Evolutionary conservation across 345 rosid genomes (phyloP).

Genomic region (Aquilaria yunnanensis): DNA sequence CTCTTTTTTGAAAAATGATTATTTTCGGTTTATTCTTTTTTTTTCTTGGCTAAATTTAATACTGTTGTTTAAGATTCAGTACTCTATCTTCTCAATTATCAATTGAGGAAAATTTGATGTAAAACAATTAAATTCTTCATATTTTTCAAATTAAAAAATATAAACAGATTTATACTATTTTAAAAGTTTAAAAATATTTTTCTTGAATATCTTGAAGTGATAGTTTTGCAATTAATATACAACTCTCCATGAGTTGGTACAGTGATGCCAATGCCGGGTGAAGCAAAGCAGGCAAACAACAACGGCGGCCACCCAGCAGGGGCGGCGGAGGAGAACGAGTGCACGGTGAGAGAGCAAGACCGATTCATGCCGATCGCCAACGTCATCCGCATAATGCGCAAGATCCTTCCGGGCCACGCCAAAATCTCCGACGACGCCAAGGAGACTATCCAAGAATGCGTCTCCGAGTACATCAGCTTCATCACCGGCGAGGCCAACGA

Average conservation of each 20-base stretch:
- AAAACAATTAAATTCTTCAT: no score
- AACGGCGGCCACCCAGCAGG: slow-evolving; percentile 5
- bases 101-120: no score
- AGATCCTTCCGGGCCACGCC: slow-evolving; percentile 81
- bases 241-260: not conserved
- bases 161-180: no score
- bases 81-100: no score
- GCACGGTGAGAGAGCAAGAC: slow-evolving; percentile 81
- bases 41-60: no score
- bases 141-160: no score
- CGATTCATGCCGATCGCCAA: slow-evolving; percentile 95
- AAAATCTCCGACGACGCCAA: slow-evolving; percentile 94
- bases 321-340: slow-evolving; percentile 42
- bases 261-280: slow-evolving; percentile 30
- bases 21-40: no score
- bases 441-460: slow-evolving; percentile 95
- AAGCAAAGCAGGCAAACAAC: slow-evolving; percentile 19
- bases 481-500: slow-evolving; percentile 96
- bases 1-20: no score
- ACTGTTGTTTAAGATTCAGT: no score
- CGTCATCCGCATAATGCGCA: slow-evolving; percentile 89
- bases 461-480: slow-evolving; percentile 96
- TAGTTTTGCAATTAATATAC: no score
- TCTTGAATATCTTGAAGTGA: no score
- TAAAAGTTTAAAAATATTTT: no score